Evolutionary conservation across 345 rosid species (phyloP).

Genomic region (Rhizophora mangle): DNA sequence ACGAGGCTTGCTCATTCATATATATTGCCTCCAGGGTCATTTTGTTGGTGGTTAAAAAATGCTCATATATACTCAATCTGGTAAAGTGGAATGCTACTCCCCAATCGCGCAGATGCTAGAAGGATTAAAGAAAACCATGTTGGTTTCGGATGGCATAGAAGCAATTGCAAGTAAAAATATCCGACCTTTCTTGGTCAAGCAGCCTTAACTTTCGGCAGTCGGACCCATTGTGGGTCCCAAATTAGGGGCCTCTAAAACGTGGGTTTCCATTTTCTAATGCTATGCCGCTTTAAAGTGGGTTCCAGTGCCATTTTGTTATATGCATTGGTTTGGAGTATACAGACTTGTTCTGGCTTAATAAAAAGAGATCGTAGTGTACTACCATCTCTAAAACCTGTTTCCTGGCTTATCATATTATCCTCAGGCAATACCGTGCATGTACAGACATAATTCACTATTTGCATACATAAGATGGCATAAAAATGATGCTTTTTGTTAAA

Average conservation of each 20-base stretch:
- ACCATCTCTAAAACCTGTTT: too few species aligned
- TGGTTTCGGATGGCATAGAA: constrained; percentile 5
- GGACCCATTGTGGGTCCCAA: constrained; percentile 17
- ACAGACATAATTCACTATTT: too few species aligned
- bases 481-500: background rate
- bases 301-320: background rate
- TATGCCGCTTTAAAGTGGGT: constrained; percentile 6
- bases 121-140: background rate
- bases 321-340: background rate
- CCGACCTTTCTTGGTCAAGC: background rate
- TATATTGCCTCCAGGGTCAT: background rate
- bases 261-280: background rate
- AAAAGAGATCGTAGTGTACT: background rate
- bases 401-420: too few species aligned
- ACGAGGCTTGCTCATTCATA: background rate
- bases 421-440: too few species aligned
- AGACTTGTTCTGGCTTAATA: background rate
- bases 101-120: background rate
- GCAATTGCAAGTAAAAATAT: background rate
- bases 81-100: background rate
- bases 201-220: constrained; percentile 20
- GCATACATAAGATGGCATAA: too few species aligned
- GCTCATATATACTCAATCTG: background rate
- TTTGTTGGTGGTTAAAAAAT: background rate
- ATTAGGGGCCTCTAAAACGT: background rate